phyloP scores from a whole-genome alignment of 495 filamentous ascomycete genomes.

The Cudoniella acicularis region DNA sequence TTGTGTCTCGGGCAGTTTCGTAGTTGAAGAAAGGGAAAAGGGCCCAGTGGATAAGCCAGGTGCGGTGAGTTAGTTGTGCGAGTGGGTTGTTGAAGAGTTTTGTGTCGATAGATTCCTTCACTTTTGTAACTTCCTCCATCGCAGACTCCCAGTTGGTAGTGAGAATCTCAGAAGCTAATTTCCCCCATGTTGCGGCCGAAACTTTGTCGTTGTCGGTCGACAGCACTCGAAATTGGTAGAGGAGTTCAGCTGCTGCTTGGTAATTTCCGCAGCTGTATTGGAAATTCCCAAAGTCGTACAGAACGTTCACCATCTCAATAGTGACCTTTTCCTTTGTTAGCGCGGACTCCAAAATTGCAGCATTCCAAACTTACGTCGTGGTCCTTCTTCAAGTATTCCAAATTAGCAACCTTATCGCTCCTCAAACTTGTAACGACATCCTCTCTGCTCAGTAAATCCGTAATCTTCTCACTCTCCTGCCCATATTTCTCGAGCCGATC shows the following conservation, averaged over 20 bases:
- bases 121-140: constrained; percentile 93
- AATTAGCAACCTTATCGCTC: constrained; percentile 94
- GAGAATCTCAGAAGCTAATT: constrained; percentile 90
- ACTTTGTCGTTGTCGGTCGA: constrained; percentile 98
- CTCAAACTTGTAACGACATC: constrained; percentile 84
- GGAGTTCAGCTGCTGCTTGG: constrained; percentile 74
- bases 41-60: constrained; percentile 96
- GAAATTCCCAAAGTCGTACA: constrained; percentile 92
- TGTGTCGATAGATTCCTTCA: constrained; percentile 88
- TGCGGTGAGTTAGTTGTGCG: constrained; percentile 89
- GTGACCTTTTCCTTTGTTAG: constrained; percentile 57
- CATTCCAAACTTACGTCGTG: constrained; percentile 59
- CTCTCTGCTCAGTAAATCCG: constrained; percentile 75
- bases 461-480: constrained; percentile 81
- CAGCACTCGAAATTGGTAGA: constrained; percentile 95
- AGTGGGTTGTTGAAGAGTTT: constrained; percentile 93
- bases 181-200: constrained; percentile 90
- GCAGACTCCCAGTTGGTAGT: constrained; percentile 89
- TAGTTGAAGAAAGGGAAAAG: constrained; percentile 99
- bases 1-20: constrained; percentile 80
- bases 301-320: constrained; percentile 86
- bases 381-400: constrained; percentile 91
- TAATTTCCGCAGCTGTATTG: constrained; percentile 97
- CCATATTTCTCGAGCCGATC: constrained; percentile 73
- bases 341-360: background rate